Evolutionary conservation across 345 rosid genomes (phyloP), one percentile per base, ranked within the genome.

Genomic region (Boechera stricta): DNA sequence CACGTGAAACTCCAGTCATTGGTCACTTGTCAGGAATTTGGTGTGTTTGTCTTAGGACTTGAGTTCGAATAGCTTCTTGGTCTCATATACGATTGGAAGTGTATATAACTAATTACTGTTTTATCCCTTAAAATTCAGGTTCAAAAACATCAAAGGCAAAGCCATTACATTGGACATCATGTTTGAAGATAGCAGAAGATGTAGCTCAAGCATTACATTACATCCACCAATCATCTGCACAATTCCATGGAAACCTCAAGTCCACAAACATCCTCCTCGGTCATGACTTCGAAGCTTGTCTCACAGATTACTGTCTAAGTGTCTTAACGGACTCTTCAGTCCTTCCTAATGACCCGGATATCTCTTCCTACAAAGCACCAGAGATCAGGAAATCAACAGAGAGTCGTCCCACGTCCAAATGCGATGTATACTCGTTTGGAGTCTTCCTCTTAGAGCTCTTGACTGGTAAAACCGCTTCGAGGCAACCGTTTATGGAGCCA

Each of bases 81-180:
- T 53, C 11, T 9, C 32, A 63, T 41, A 64, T 68, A 5, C 53
- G 36, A 28, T 68, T 58, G 51, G 45, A 52, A 44, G 48, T 75
- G 18, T 24, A 2, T 64, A 28, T 71, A 18, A 62, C 51, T 64
- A 12, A 8, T 45, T 54, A 42, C 39, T 69, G 31, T 49, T 52
- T 41, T 70, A 36, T 33, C 39, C 29, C 35, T 32, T 11, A 9
- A 45, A 31, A 32, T 28, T 6, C 78, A 93, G 98, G 96, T 75
- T 91, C 97, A 57, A 83, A 90, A 87, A 83, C 97, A 12, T 76
- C 86, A 13, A 87, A 92, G 75, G 87, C 97, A 29, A 94, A 87
- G 80, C 97, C 97, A 24, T 91, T 92, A 59, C 97, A 92, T 33
- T 94, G 97, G 97, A 90, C 98, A 32, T 94, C 98, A 38, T 91